These are phyloP conservation scores for Arthrinium puccinioides DNA, from an alignment of 2,329 filamentous ascomycete genomes.

Conservation along the genomic window DNA sequence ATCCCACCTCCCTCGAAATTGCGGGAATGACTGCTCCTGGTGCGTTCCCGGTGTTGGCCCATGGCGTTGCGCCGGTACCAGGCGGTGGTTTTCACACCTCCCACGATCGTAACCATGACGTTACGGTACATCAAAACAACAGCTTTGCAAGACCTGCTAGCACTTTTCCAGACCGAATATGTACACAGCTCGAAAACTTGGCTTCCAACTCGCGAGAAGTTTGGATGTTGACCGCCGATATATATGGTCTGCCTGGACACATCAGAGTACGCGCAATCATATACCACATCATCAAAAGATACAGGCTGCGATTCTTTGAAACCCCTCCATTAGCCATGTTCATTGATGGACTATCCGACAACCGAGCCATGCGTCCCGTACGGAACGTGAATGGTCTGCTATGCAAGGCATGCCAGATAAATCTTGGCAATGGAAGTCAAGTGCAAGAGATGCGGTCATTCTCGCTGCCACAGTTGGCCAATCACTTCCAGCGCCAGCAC, in stretches of 20 bases:
- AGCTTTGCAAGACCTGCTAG: neutral
- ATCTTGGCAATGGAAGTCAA: conserved; percentile 19
- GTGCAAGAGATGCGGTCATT: conserved; percentile 33
- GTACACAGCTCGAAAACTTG: conserved; percentile 43
- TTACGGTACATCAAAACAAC: conserved; percentile 13
- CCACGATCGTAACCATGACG: too few relatives aligned
- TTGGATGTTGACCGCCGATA: conserved; percentile 53
- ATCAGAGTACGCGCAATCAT: conserved; percentile 59
- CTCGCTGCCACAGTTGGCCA: conserved; percentile 53
- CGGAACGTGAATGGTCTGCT: conserved; percentile 44
- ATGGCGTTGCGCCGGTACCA: neutral
- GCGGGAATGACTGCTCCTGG: too few relatives aligned
- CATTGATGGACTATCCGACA: conserved; percentile 48
- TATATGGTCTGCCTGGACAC: conserved; percentile 54
- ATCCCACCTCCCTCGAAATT: too few relatives aligned
- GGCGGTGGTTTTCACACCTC: neutral
- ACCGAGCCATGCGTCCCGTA: conserved; percentile 49
- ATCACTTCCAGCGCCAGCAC: conserved; percentile 45
- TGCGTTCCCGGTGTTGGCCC: neutral
- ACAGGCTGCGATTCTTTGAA: conserved; percentile 48
- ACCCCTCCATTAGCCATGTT: conserved; percentile 51
- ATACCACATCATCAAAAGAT: conserved; percentile 52
- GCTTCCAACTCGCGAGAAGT: conserved; percentile 49
- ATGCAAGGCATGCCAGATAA: conserved; percentile 46
- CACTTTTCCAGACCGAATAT: conserved; percentile 32